phyloP scores from a whole-genome alignment of 1,284 basidiomycete species.

The Kalmanozyma brasiliensis region DNA sequence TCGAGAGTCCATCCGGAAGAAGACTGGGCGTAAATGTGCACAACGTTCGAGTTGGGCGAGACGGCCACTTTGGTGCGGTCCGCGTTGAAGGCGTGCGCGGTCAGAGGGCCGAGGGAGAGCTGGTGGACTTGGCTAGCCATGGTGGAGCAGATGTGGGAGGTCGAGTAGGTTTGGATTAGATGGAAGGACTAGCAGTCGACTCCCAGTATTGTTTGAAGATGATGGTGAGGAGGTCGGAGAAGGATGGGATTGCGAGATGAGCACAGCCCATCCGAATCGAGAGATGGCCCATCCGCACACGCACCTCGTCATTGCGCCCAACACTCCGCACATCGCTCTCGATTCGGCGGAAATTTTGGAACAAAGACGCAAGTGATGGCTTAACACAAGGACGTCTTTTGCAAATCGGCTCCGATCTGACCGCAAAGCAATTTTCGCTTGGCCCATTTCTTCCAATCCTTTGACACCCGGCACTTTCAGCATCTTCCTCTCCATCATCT shows the following conservation, averaged over 20 bases:
- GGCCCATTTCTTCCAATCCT: slow-evolving; percentile 10
- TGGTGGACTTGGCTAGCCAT: slow-evolving; percentile 69
- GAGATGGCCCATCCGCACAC: slow-evolving; percentile 22
- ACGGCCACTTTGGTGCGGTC: slow-evolving; percentile 90
- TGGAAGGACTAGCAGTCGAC: slow-evolving; percentile 62
- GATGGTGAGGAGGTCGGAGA: not conserved
- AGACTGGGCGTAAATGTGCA: slow-evolving; percentile 76
- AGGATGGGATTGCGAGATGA: slow-evolving; percentile 1
- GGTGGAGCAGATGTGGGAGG: not conserved
- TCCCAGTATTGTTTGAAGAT: slow-evolving; percentile 12
- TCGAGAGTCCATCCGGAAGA: slow-evolving; percentile 75
- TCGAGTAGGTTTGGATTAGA: not conserved
- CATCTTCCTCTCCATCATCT: not conserved
- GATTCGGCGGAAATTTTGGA: not conserved
- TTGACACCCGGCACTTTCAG: not conserved
- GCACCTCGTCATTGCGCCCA: slow-evolving; percentile 22
- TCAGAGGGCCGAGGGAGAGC: slow-evolving; percentile 84
- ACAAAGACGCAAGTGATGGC: no score
- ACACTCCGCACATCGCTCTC: not conserved
- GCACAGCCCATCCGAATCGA: slow-evolving; percentile 15
- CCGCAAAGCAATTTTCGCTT: slow-evolving; percentile 27
- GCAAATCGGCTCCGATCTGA: slow-evolving; percentile 24
- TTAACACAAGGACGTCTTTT: not conserved
- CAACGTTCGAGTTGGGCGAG: slow-evolving; percentile 89
- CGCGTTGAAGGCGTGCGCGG: slow-evolving; percentile 90